phyloP scores from a whole-genome alignment of 2,329 filamentous ascomycete species.

The Cladosporium sp. region DNA sequence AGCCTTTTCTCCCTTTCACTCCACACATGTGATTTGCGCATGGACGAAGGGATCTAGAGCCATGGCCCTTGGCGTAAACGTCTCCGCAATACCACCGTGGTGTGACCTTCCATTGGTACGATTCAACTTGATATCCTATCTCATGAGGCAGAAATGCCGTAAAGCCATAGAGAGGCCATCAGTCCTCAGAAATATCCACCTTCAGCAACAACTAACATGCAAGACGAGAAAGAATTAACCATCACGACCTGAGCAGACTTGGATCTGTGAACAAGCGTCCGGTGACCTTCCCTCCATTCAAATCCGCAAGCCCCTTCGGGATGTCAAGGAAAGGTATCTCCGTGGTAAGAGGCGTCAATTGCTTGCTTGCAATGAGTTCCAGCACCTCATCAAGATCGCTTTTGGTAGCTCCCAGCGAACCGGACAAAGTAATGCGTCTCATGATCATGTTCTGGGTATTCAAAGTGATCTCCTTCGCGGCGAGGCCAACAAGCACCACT shows the following conservation, averaged over 20 bases:
- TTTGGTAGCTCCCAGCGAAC: background rate
- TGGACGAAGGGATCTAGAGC: slow-evolving; percentile 1
- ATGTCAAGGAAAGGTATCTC: background rate
- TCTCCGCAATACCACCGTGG: background rate
- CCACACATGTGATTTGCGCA: slow-evolving; percentile 4
- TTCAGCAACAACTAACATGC: background rate
- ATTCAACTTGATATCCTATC: background rate
- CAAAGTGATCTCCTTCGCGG: background rate
- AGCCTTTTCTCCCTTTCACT: background rate
- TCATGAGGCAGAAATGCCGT: background rate
- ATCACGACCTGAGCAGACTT: background rate
- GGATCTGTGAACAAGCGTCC: background rate
- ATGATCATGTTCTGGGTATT: background rate
- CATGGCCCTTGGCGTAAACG: background rate
- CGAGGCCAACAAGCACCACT: background rate
- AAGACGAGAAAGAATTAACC: background rate
- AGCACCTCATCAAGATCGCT: background rate
- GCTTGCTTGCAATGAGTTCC: background rate
- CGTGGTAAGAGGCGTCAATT: background rate
- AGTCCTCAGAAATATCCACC: background rate
- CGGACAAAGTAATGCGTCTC: background rate
- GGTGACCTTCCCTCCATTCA: background rate
- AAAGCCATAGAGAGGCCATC: background rate
- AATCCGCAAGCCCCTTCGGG: background rate
- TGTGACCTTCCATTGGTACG: background rate